A percentile compares a stretch with the other conserved stretches of the same genome.
Evolutionary conservation across 176 grass and related monocot species (phyloP).

Genomic region (Hordeum marinum): DNA sequence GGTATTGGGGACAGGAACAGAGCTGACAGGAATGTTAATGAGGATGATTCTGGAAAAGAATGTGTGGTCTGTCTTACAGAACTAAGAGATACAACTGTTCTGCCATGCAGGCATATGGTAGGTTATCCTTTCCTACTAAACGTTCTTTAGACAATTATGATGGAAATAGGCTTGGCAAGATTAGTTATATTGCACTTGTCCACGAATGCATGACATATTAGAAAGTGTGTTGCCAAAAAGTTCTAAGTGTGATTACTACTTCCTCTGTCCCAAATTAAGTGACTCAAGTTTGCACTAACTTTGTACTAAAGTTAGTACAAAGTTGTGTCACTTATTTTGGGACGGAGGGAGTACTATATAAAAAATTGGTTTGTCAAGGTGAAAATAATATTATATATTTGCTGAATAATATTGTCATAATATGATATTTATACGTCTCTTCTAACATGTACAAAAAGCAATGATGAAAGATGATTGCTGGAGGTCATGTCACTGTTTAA

Average conservation of each 20-base stretch:
- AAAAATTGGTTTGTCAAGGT: background rate
- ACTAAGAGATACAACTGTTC: constrained; percentile 56
- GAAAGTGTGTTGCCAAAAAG: background rate
- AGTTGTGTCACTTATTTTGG: too few species aligned
- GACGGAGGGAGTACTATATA: too few species aligned
- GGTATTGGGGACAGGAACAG: constrained; percentile 46
- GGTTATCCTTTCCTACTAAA: constrained; percentile 5
- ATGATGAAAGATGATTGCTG: background rate
- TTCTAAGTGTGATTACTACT: background rate
- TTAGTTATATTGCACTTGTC: background rate
- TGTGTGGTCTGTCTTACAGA: constrained; percentile 71
- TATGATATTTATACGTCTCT: background rate
- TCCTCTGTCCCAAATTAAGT: too few species aligned
- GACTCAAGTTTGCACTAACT: too few species aligned
- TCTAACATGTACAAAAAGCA: background rate
- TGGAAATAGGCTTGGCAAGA: background rate
- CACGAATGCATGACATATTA: background rate
- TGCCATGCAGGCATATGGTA: constrained; percentile 77
- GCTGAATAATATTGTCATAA: background rate
- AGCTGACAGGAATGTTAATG: constrained; percentile 26
- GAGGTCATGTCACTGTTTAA: background rate
- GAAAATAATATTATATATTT: background rate
- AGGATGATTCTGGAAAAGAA: constrained; percentile 57
- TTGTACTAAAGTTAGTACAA: too few species aligned
- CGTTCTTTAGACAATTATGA: background rate